Conservation (phyloP, 164 flowering plant species). For the Aristolochia contorta region DNA sequence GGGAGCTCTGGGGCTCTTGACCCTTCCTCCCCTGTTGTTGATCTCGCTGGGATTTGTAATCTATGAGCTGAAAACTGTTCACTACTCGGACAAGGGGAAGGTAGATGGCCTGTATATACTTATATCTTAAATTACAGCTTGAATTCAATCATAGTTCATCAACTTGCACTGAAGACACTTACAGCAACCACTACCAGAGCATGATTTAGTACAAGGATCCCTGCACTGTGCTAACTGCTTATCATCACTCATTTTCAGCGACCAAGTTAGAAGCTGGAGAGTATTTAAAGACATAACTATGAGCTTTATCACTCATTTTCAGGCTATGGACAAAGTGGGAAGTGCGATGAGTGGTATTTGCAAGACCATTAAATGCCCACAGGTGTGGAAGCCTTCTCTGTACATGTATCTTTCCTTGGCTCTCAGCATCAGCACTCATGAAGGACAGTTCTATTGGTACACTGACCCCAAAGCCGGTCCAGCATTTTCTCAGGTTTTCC, state of each 20-base stretch:
- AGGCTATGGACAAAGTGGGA: constrained; percentile 28
- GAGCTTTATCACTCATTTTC: no score
- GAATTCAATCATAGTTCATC: neutral
- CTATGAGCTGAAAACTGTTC: constrained; percentile 25
- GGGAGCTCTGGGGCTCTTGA: constrained; percentile 55
- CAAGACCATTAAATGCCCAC: constrained; percentile 41
- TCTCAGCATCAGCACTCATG: constrained; percentile 54
- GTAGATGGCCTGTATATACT: constrained; percentile 10
- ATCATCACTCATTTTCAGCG: no score
- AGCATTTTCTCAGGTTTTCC: constrained; percentile 57
- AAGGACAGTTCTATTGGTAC: constrained; percentile 79
- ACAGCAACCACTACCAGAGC: no score
- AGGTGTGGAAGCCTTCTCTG: constrained; percentile 73
- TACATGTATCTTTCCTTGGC: constrained; percentile 64
- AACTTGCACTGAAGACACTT: no score
- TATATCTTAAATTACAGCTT: neutral
- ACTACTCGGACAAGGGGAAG: constrained; percentile 24
- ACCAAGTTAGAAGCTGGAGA: no score
- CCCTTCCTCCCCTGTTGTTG: constrained; percentile 35
- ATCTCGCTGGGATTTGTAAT: constrained; percentile 47
- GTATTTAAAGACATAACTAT: no score
- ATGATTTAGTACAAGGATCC: no score
- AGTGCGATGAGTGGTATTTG: constrained; percentile 40
- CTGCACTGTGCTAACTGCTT: no score
- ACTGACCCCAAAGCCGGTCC: constrained; percentile 72